Evolutionary conservation across 768 basidiomycete species (phyloP).

Genomic region (Zangia roseola): DNA sequence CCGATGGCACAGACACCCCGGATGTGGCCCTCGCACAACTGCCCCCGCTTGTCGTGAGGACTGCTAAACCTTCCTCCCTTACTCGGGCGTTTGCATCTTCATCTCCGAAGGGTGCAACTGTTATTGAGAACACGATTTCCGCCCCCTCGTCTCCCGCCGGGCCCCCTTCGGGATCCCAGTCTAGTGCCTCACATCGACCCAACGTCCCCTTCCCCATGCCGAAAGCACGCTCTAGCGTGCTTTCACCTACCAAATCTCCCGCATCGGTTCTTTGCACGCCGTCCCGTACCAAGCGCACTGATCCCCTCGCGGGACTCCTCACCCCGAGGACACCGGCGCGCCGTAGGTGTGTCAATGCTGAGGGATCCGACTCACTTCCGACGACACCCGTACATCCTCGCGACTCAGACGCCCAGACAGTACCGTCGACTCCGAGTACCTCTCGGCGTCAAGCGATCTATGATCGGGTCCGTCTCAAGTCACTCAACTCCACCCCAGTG

Average conservation of each 20-base stretch:
- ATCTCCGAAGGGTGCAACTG: constrained; percentile 57
- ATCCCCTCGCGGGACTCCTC: constrained; percentile 37
- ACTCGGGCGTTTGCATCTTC: constrained; percentile 70
- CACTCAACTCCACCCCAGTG: constrained; percentile 64
- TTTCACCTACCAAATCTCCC: constrained; percentile 48
- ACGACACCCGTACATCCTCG: constrained; percentile 66
- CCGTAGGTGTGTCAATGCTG: constrained; percentile 46
- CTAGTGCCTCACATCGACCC: no score
- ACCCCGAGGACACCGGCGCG: constrained; percentile 39
- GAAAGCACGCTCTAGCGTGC: no score
- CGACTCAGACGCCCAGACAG: constrained; percentile 52
- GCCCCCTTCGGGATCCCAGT: constrained; percentile 25
- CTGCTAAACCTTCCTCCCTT: constrained; percentile 60
- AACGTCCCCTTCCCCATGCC: constrained; percentile 47
- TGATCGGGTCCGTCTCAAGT: constrained; percentile 75
- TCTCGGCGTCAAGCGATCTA: constrained; percentile 79
- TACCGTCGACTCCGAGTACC: constrained; percentile 66
- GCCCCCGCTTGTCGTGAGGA: constrained; percentile 47
- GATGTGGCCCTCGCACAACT: no score
- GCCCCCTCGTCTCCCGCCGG: constrained; percentile 38
- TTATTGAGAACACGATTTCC: constrained; percentile 34
- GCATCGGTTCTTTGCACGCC: constrained; percentile 66
- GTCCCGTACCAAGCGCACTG: constrained; percentile 39
- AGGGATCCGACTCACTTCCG: constrained; percentile 41
- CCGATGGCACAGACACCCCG: no score